Conservation (phyloP, 805 yeast species). For the Wickerhamiella allomyrinae region DNA sequence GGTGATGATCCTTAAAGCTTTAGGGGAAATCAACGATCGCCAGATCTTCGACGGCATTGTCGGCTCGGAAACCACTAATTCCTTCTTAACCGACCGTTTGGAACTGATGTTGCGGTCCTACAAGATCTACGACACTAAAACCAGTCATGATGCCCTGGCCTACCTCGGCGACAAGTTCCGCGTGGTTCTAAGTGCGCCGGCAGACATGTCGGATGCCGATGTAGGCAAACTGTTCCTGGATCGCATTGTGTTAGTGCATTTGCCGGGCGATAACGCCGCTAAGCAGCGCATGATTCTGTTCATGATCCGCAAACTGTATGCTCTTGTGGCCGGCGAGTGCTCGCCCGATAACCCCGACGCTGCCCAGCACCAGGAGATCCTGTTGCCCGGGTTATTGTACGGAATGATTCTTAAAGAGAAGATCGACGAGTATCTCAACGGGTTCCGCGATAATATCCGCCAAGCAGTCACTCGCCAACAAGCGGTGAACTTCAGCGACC, state of each 20-base stretch:
- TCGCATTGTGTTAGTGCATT: conserved; percentile 80
- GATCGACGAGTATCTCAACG: conserved; percentile 78
- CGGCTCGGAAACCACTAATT: conserved; percentile 73
- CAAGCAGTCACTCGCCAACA: conserved; percentile 65
- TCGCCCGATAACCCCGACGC: conserved; percentile 98
- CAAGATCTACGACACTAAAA: conserved; percentile 63
- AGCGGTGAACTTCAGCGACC: conserved; percentile 70
- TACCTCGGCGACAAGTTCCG: conserved; percentile 93
- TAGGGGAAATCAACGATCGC: conserved; percentile 80
- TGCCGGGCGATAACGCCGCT: conserved; percentile 48
- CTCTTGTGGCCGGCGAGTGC: conserved; percentile 94
- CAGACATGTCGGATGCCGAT: conserved; percentile 75
- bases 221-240: conserved; percentile 76
- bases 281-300: conserved; percentile 78
- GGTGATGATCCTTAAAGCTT: conserved; percentile 79
- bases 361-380: conserved; percentile 93
- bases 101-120: conserved; percentile 81
- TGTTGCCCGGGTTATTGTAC: conserved; percentile 88
- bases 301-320: conserved; percentile 89
- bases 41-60: conserved; percentile 94
- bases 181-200: conserved; percentile 78
- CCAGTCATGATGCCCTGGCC: conserved; percentile 81
- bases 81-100: conserved; percentile 94
- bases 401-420: conserved; percentile 96
- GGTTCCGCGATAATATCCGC: conserved; percentile 57